Evolutionary conservation across 768 basidiomycete species (phyloP).

Genomic region (Dentipellis sp.): DNA sequence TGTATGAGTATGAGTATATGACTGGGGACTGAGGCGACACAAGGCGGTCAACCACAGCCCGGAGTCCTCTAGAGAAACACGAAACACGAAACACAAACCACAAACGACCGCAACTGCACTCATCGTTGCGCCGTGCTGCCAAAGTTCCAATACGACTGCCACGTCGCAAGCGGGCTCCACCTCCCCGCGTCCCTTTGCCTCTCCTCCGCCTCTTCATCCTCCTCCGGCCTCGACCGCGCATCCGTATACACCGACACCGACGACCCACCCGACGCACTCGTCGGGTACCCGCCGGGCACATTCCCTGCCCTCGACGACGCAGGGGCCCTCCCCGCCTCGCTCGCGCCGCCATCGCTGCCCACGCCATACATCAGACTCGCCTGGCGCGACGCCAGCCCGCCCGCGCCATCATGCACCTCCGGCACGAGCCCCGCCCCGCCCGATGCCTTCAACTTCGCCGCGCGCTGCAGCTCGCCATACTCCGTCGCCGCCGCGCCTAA

Average conservation of each 20-base stretch:
- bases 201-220: conserved; percentile 6
- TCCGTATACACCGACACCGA: conserved; percentile 11
- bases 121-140: no score
- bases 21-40: no score
- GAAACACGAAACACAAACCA: no score
- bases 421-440: conserved; percentile 7
- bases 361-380: conserved; percentile 10
- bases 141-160: not conserved
- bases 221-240: conserved; percentile 9
- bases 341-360: no score
- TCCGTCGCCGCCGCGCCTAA: not conserved
- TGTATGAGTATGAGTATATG: no score
- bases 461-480: conserved; percentile 2
- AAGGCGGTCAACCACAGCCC: no score
- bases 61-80: no score
- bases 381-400: conserved; percentile 3
- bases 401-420: not conserved
- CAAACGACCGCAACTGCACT: no score
- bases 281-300: conserved; percentile 3
- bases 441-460: not conserved
- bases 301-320: not conserved
- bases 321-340: no score
- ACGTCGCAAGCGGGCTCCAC: not conserved
- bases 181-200: conserved; percentile 1
- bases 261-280: conserved; percentile 8